Evolutionary conservation across 306 rosid species (phyloP).

Genomic region (Vachellia collinsii): DNA sequence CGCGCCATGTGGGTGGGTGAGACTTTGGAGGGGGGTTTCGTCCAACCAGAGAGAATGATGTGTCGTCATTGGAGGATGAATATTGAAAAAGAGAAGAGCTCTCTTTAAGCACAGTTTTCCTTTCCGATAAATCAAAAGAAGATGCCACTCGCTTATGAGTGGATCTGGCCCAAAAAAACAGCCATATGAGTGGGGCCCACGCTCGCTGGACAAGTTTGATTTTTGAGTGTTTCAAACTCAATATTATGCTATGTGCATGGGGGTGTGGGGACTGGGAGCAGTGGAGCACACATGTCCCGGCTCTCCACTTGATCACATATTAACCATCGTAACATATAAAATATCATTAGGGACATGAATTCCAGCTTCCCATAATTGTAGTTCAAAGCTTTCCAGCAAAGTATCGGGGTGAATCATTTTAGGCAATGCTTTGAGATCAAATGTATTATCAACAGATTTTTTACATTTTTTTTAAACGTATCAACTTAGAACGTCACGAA

Average conservation of each 20-base stretch:
- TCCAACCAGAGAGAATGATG: conserved; percentile 16
- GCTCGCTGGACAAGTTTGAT: conserved; percentile 12
- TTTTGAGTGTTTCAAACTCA: conserved; percentile 15
- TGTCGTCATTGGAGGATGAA: conserved; percentile 6
- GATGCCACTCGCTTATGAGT: conserved; percentile 2
- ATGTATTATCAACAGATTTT: no score
- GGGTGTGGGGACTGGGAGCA: not conserved
- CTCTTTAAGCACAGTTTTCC: conserved; percentile 19
- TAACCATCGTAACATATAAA: not conserved
- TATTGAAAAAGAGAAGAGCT: conserved; percentile 12
- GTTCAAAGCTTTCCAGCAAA: not conserved
- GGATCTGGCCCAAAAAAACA: no score
- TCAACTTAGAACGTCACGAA: not conserved
- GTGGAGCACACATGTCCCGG: not conserved
- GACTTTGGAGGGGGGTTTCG: conserved; percentile 9
- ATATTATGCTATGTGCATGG: not conserved
- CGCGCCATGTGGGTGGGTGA: conserved; percentile 19
- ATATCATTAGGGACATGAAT: conserved; percentile 14
- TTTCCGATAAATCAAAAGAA: conserved; percentile 6
- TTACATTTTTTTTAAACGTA: not conserved
- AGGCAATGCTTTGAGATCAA: not conserved
- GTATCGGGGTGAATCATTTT: not conserved
- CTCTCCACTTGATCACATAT: not conserved
- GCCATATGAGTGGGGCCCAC: conserved; percentile 15
- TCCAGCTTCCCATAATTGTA: conserved; percentile 23